Base-by-base conservation (phyloP, 371 early-diverging fungal species). In the Capillidium rhysosporum region DNA sequence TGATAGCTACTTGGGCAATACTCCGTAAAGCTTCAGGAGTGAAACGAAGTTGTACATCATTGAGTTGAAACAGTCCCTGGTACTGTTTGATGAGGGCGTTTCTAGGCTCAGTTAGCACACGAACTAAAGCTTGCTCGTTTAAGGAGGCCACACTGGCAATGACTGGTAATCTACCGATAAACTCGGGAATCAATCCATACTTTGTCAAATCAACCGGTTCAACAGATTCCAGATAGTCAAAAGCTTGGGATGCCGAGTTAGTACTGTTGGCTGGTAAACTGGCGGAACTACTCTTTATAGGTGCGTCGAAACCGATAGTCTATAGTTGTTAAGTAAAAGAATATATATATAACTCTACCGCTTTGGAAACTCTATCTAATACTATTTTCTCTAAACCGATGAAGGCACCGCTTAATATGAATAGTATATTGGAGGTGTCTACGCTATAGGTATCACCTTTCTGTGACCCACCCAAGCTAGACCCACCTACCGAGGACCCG, bases 141-240 rank as follows among this genome's bases (percentile, higher is more conserved):
- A 92, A 63, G 26, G 73, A 75, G 18, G 77, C 76, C 21, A 89
- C 84, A 52, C 73, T 74, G 5, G 90, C 85, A n/a, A 89, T 62
- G n/a, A 89, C 83, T 1, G 91, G 91, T 14, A 90, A 55, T 38
- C 92, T 70, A 25, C 90, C 91, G 30, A 90, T 80, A 57, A 92
- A 89, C 64, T 92, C 92, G 1, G 90, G 90, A 48, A 92, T 91
- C 29, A 91, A 62, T 0, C 92, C 92, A 64, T 76, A 92, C 55
- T 81, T 78, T 52, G 88, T 79, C 56, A 92, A 63, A 65, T 92
- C 92, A 57, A 73, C 62, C 20, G 89, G 88, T 51, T 84, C 86
- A 0, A 76, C 80, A 49, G 71, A 68, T 46, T 80, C 70, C 30
- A 84, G 31, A 58, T 16, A 69, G 64, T 25, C 58, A 47, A 30